Evolutionary conservation across 2,329 filamentous ascomycete species (phyloP).

Genomic region (Purpureocillium lavendulum): DNA sequence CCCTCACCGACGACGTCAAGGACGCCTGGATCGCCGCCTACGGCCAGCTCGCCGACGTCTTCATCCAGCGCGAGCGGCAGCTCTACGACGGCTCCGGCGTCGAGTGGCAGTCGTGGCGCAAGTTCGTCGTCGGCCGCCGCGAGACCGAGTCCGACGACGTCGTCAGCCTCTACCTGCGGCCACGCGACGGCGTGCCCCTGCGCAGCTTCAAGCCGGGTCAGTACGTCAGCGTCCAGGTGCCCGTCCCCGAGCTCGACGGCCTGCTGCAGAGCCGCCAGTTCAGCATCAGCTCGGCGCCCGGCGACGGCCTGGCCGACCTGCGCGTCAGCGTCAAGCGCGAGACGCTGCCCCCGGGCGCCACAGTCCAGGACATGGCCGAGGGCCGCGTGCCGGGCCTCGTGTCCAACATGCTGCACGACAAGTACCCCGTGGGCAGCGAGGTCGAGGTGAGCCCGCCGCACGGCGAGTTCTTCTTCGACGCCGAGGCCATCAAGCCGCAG

Average conservation of each 20-base stretch:
- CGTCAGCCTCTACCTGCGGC: conserved; percentile 62
- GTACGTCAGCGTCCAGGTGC: conserved; percentile 59
- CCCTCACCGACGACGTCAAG: conserved; percentile 56
- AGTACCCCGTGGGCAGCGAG: conserved; percentile 39
- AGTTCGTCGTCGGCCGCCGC: conserved; percentile 50
- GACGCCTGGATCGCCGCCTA: conserved; percentile 69
- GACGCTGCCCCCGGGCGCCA: conserved; percentile 24
- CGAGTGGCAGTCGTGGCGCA: conserved; percentile 38
- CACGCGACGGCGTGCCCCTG: conserved; percentile 45
- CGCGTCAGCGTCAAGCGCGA: conserved; percentile 69
- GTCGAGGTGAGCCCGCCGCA: conserved; percentile 47
- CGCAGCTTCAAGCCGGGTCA: conserved; percentile 61
- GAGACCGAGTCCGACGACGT: conserved; percentile 51
- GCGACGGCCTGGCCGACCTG: conserved; percentile 47
- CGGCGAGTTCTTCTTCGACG: conserved; percentile 55
- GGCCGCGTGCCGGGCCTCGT: conserved; percentile 36
- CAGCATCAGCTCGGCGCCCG: conserved; percentile 55
- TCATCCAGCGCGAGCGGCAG: conserved; percentile 55
- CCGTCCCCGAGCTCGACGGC: conserved; percentile 49
- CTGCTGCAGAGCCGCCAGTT: conserved; percentile 67
- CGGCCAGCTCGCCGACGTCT: conserved; percentile 59
- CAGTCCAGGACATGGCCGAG: conserved; percentile 21
- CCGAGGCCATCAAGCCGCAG: conserved; percentile 27
- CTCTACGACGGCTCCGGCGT: conserved; percentile 46
- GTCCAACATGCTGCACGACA: conserved; percentile 43